phyloP scores from a whole-genome alignment of 495 filamentous ascomycete species.

The Neurospora hispaniola region DNA sequence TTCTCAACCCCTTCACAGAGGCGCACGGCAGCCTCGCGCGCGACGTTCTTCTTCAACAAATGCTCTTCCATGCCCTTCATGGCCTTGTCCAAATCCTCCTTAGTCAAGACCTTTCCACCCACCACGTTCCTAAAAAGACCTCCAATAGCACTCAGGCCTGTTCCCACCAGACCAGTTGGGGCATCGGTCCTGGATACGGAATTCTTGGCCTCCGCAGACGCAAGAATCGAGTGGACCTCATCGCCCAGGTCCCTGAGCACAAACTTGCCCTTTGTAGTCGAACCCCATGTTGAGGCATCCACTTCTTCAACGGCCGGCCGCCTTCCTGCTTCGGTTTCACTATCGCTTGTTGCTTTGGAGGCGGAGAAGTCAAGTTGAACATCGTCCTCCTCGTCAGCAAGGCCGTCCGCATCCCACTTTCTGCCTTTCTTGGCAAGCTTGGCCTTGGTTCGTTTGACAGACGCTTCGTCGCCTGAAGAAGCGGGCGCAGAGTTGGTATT shows the following conservation, averaged over 20 bases:
- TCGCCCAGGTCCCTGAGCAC: conserved; percentile 88
- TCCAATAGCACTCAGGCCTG: conserved; percentile 66
- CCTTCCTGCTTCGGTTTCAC: conserved; percentile 38
- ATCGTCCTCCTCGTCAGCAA: conserved; percentile 77
- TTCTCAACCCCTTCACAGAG: conserved; percentile 85
- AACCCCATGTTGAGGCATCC: conserved; percentile 70
- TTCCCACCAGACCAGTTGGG: conserved; percentile 55
- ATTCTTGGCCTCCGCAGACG: conserved; percentile 54
- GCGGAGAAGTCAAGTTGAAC: conserved; percentile 79
- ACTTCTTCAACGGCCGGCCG: conserved; percentile 56
- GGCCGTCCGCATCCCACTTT: conserved; percentile 82
- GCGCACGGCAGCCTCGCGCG: conserved; percentile 83
- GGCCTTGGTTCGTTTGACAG: conserved; percentile 45
- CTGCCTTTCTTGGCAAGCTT: conserved; percentile 72
- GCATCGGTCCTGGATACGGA: conserved; percentile 33
- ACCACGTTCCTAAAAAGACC: conserved; percentile 89
- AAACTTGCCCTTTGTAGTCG: conserved; percentile 81
- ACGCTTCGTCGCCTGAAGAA: conserved; percentile 75
- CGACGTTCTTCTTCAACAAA: conserved; percentile 90
- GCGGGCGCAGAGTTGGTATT: conserved; percentile 49
- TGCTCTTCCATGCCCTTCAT: conserved; percentile 95
- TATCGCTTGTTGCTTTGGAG: conserved; percentile 36
- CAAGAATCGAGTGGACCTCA: conserved; percentile 83
- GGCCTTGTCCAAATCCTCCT: conserved; percentile 77
- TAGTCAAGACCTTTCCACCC: conserved; percentile 82